A percentile compares a stretch with the other conserved stretches of the same genome.
These are phyloP conservation scores for Lepiota venenata DNA, from an alignment of 768 basidiomycete genomes.

Conservation along the genomic window DNA sequence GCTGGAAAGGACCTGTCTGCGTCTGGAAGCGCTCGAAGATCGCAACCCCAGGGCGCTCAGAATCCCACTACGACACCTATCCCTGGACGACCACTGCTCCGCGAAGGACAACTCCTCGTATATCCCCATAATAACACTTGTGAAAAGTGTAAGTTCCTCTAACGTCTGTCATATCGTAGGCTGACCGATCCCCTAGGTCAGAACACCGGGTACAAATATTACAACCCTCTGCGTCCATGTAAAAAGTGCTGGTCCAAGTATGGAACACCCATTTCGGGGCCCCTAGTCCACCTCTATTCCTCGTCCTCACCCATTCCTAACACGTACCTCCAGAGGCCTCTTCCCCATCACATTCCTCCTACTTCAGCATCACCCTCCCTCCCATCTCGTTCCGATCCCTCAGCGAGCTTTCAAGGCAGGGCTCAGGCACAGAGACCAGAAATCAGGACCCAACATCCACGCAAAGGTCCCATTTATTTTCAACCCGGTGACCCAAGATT, in stretches of 20 bases:
- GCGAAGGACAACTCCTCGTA: constrained; percentile 58
- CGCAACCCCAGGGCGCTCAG: constrained; percentile 40
- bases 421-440: constrained; percentile 10
- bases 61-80: constrained; percentile 60
- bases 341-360: neutral
- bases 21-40: too few relatives aligned
- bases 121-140: constrained; percentile 67
- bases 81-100: constrained; percentile 66
- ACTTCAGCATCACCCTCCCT: constrained; percentile 4
- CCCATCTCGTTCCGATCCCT: constrained; percentile 11
- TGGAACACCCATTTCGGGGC: constrained; percentile 55
- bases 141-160: constrained; percentile 53
- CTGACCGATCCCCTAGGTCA: constrained; percentile 38
- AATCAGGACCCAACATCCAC: constrained; percentile 18
- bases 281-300: constrained; percentile 48
- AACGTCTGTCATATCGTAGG: neutral
- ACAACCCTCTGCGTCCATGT: constrained; percentile 66
- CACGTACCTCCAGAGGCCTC: constrained; percentile 7
- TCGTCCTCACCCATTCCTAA: constrained; percentile 15
- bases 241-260: constrained; percentile 74
- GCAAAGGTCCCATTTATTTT: constrained; percentile 46
- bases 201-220: constrained; percentile 72
- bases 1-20: constrained; percentile 19
- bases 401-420: constrained; percentile 7
- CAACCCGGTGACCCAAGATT: constrained; percentile 66